These are phyloP conservation scores for Furcasterigmium furcatum DNA, from an alignment of 2,329 filamentous ascomycete genomes.

Conservation along the genomic window DNA sequence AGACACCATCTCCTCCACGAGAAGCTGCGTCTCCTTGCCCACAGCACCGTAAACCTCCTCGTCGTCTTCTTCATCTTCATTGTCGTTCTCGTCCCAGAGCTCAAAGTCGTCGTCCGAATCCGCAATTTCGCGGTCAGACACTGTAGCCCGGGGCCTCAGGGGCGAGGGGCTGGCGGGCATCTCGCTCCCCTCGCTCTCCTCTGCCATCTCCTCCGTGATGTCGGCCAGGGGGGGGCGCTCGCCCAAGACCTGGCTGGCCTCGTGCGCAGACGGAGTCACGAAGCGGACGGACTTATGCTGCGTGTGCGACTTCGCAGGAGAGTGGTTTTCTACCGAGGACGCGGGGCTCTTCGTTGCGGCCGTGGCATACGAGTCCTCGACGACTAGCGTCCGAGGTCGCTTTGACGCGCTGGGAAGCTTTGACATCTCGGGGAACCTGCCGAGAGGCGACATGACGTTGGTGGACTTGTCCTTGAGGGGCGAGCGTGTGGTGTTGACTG, in stretches of 20 bases:
- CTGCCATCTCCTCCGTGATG: conserved; percentile 6
- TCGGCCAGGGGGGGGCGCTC: neutral
- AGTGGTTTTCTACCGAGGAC: conserved; percentile 11
- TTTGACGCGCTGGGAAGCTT: conserved; percentile 13
- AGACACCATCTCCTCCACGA: conserved; percentile 9
- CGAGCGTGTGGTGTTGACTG: conserved; percentile 23
- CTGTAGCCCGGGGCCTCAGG: conserved; percentile 5
- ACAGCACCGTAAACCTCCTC: conserved; percentile 7
- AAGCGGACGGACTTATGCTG: conserved; percentile 14
- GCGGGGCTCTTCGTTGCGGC: conserved; percentile 19
- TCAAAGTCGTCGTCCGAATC: conserved; percentile 44
- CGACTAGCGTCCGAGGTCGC: conserved; percentile 27
- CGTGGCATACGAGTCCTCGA: conserved; percentile 43
- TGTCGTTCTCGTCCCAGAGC: conserved; percentile 10
- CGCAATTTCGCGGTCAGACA: conserved; percentile 35
- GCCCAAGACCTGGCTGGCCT: conserved; percentile 4
- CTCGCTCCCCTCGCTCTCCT: conserved; percentile 1
- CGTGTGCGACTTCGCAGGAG: conserved; percentile 15
- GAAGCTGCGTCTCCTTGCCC: conserved; percentile 12
- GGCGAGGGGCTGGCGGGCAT: conserved; percentile 6
- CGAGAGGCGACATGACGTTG: conserved; percentile 12
- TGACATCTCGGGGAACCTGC: neutral
- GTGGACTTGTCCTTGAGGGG: conserved; percentile 33
- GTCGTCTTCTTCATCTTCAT: conserved; percentile 9
- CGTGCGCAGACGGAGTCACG: conserved; percentile 11